A percentile compares a stretch with the other conserved stretches of the same genome.
These are phyloP conservation scores for Ilex aquifolium DNA, from an alignment of 257 asterid species.

Conservation along the genomic window DNA sequence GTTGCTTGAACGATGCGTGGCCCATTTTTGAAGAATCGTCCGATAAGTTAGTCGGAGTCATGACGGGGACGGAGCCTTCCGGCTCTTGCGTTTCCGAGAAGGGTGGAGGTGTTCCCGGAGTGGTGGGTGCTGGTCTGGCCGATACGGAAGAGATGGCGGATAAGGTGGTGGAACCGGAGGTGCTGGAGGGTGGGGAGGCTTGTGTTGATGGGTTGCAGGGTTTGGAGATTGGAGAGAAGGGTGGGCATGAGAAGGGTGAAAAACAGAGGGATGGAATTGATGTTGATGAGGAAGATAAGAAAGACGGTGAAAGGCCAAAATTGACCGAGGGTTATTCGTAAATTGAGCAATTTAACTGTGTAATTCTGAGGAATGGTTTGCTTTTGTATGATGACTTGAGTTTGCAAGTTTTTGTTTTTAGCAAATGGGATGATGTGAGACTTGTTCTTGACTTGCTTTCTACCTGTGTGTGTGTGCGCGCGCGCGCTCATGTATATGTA, in stretches of 20 bases:
- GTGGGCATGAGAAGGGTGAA: conserved; percentile 35
- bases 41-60: conserved; percentile 47
- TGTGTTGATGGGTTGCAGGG: conserved; percentile 69
- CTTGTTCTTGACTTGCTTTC: too few relatives aligned
- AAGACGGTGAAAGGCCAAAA: conserved; percentile 11
- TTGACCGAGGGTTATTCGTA: too few relatives aligned
- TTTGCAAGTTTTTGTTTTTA: too few relatives aligned
- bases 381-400: too few relatives aligned
- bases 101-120: conserved; percentile 36
- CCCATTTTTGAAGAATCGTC: conserved; percentile 30
- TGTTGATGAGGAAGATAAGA: conserved; percentile 17
- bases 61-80: conserved; percentile 25
- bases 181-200: conserved; percentile 34
- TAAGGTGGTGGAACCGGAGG: conserved; percentile 26
- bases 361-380: too few relatives aligned
- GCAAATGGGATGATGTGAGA: too few relatives aligned
- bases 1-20: conserved; percentile 63
- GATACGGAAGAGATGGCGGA: conserved; percentile 20
- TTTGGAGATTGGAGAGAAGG: conserved; percentile 43
- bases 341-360: too few relatives aligned
- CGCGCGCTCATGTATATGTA: too few relatives aligned
- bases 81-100: conserved; percentile 49
- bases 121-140: conserved; percentile 28
- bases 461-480: too few relatives aligned
- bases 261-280: conserved; percentile 16